Conservation (phyloP, 192 early-diverging fungal species). For the Geosiphon pyriformis region DNA sequence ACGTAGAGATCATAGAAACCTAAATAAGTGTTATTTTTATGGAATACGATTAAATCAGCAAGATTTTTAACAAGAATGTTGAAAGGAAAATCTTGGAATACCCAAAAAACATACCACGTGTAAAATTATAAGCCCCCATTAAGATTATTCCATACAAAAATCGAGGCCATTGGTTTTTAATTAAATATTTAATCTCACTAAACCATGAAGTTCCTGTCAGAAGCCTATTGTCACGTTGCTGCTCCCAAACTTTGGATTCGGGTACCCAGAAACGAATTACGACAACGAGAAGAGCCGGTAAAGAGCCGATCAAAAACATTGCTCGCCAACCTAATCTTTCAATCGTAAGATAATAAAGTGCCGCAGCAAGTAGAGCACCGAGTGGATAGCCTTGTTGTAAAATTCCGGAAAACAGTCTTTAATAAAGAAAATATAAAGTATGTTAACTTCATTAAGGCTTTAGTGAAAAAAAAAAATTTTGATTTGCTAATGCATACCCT, state of each 20-base stretch:
- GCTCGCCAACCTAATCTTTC: conserved; percentile 59
- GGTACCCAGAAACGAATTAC: conserved; percentile 58
- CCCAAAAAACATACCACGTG: conserved; percentile 49
- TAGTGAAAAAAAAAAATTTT: neutral
- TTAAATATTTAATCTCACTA: conserved; percentile 16
- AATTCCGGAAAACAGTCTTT: conserved; percentile 61
- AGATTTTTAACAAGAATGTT: neutral
- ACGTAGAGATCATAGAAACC: conserved; percentile 66
- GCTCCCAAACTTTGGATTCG: conserved; percentile 53
- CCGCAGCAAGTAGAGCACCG: conserved; percentile 60
- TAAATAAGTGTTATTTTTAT: neutral
- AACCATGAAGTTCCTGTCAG: conserved; percentile 24
- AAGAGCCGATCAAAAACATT: conserved; percentile 62
- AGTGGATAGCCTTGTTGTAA: conserved; percentile 68
- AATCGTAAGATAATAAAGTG: conserved; percentile 53
- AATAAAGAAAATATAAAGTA: neutral
- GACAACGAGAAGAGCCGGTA: conserved; percentile 53
- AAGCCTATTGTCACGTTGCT: conserved; percentile 30
- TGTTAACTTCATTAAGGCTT: neutral
- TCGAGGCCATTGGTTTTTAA: conserved; percentile 50
- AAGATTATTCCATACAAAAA: conserved; percentile 50
- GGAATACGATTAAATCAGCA: neutral
- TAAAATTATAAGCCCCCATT: conserved; percentile 68
- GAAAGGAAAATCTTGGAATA: too few species aligned
- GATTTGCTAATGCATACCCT: conserved; percentile 29